Percentiles rank a stretch among this genome's conserved stretches.
These are phyloP conservation scores for Pseudocercospora macadamiae DNA, from an alignment of 2,329 filamentous ascomycete genomes.

Conservation along the genomic window DNA sequence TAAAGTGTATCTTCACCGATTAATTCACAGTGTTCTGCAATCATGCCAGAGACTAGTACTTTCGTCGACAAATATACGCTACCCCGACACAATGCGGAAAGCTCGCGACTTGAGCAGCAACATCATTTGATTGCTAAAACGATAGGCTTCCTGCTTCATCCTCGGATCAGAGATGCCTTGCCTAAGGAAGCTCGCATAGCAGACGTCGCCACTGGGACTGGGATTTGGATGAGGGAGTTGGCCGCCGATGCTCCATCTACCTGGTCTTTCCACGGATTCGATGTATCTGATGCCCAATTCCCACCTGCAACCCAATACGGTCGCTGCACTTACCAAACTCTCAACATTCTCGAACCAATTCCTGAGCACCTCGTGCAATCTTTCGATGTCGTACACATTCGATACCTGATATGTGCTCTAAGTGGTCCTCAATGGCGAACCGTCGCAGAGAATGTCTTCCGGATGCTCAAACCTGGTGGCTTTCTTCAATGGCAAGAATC, in stretches of 20 bases:
- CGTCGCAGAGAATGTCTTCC: conserved; percentile 17
- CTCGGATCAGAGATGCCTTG: conserved; percentile 16
- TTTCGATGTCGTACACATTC: conserved; percentile 30
- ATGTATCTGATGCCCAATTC: conserved; percentile 27
- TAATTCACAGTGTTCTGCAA: too few relatives aligned
- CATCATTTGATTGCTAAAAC: conserved; percentile 18
- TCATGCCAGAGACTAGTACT: background rate
- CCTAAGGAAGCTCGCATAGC: conserved; percentile 23
- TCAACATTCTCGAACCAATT: conserved; percentile 26
- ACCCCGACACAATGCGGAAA: conserved; percentile 25
- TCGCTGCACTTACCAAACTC: conserved; percentile 4
- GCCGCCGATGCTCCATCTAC: conserved; percentile 5
- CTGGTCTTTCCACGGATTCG: conserved; percentile 22
- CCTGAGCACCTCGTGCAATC: conserved; percentile 10
- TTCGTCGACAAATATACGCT: conserved; percentile 19
- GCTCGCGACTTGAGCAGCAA: conserved; percentile 24
- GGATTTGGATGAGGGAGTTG: conserved; percentile 25
- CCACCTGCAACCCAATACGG: conserved; percentile 8
- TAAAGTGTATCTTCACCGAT: too few relatives aligned
- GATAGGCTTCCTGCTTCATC: conserved; percentile 26
- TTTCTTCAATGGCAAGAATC: conserved; percentile 30
- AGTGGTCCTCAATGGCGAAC: conserved; percentile 19
- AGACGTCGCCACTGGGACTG: conserved; percentile 30
- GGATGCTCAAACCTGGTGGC: conserved; percentile 29
- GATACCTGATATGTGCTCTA: conserved; percentile 26